Evolutionary conservation across 2,329 filamentous ascomycete genomes (phyloP).

Genomic region (Fusarium cicatricum): DNA sequence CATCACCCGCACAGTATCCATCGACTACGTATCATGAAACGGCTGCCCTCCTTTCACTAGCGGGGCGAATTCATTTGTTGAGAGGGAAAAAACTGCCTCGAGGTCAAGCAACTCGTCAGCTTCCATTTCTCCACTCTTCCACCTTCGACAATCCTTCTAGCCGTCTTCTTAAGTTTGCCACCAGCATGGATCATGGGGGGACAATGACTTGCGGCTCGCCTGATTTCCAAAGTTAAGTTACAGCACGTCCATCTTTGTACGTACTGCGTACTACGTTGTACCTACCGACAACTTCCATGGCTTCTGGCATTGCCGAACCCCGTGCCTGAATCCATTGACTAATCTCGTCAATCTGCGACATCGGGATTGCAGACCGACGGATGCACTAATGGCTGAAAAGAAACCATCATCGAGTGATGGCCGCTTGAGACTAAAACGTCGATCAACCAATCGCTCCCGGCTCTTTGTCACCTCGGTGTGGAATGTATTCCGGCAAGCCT

Average conservation of each 20-base stretch:
- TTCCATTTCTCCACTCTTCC: slow-evolving; percentile 19
- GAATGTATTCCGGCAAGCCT: slow-evolving; percentile 14
- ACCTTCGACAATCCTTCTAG: slow-evolving; percentile 36
- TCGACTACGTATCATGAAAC: slow-evolving; percentile 30
- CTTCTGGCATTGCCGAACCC: slow-evolving; percentile 17
- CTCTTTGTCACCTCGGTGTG: slow-evolving; percentile 14
- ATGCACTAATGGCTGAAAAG: neutral
- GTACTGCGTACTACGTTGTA: no score
- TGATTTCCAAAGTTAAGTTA: slow-evolving; percentile 21
- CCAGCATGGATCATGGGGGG: slow-evolving; percentile 20
- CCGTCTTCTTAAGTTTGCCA: slow-evolving; percentile 33
- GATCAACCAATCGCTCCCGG: slow-evolving; percentile 7
- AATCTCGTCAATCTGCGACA: slow-evolving; percentile 26
- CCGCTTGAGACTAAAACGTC: neutral
- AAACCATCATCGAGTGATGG: neutral
- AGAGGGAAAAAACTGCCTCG: slow-evolving; percentile 18
- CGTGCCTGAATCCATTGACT: slow-evolving; percentile 27
- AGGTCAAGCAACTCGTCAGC: neutral
- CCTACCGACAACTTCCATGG: neutral
- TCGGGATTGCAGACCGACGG: neutral
- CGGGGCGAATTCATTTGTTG: neutral
- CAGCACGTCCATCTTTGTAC: slow-evolving; percentile 16
- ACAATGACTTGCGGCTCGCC: slow-evolving; percentile 19
- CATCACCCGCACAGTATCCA: slow-evolving; percentile 16
- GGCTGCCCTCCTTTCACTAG: slow-evolving; percentile 15